Conservation (phyloP, 75 land plant genomes). For the Isoetes taiwanensis region DNA sequence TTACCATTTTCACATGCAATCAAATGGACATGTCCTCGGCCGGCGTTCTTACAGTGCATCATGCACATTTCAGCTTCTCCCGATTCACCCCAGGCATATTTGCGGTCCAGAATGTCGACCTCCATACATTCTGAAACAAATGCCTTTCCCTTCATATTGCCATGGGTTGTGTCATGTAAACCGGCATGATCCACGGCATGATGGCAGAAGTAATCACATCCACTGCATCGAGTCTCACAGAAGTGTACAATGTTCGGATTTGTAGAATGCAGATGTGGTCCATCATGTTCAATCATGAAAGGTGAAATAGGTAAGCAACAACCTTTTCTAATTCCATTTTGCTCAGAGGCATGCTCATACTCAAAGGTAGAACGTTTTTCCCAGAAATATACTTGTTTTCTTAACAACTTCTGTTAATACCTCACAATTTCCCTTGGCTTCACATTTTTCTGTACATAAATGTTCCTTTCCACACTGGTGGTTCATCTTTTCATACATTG, state of each 20-base stretch:
- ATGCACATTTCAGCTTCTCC: conserved; percentile 21
- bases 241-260: conserved; percentile 22
- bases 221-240: conserved; percentile 17
- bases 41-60: conserved; percentile 20
- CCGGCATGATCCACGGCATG: conserved; percentile 18
- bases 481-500: not conserved
- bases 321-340: conserved; percentile 13
- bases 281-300: conserved; percentile 1
- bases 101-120: conserved; percentile 10
- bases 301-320: conserved; percentile 21
- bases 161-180: conserved; percentile 22
- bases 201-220: conserved; percentile 26
- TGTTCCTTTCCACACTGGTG: conserved; percentile 20
- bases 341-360: conserved; percentile 21
- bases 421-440: conserved; percentile 15
- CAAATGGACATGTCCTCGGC: conserved; percentile 22
- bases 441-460: conserved; percentile 13
- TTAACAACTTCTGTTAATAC: conserved; percentile 14
- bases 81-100: conserved; percentile 18
- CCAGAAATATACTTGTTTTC: conserved; percentile 15
- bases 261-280: conserved; percentile 18
- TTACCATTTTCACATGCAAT: not conserved
- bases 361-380: conserved; percentile 17
- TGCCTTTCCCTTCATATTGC: conserved; percentile 16
- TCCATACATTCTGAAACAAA: conserved; percentile 21